Conservation (phyloP, 495 filamentous ascomycete species). For the Lentithecium fluviatile region DNA sequence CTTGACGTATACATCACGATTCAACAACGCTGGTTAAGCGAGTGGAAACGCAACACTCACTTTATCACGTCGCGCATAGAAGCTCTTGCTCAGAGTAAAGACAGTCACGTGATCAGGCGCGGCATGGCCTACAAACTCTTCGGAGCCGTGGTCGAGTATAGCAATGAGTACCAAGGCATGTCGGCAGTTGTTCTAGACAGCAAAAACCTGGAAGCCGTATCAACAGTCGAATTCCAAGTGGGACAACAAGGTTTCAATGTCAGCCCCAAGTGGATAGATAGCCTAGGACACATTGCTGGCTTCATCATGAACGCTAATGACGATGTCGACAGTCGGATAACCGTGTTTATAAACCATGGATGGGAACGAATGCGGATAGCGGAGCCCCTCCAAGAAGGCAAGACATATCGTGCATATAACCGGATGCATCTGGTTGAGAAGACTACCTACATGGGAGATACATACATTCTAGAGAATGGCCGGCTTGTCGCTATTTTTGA, state of each 20-base stretch:
- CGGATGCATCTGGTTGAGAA: slow-evolving; percentile 55
- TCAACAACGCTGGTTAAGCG: too few relatives aligned
- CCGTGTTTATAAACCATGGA: slow-evolving; percentile 77
- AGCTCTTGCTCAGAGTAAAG: slow-evolving; percentile 42
- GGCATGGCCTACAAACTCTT: slow-evolving; percentile 80
- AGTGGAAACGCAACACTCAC: slow-evolving; percentile 52
- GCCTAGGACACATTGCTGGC: slow-evolving; percentile 48
- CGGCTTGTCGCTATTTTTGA: slow-evolving; percentile 29
- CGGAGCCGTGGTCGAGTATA: slow-evolving; percentile 66
- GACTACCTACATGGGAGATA: slow-evolving; percentile 53
- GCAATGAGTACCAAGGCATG: slow-evolving; percentile 66
- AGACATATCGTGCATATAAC: slow-evolving; percentile 71
- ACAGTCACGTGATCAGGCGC: slow-evolving; percentile 50
- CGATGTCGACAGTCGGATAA: slow-evolving; percentile 63
- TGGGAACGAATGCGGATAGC: slow-evolving; percentile 72
- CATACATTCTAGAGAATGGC: slow-evolving; percentile 51
- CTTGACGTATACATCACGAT: too few relatives aligned
- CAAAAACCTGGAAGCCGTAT: slow-evolving; percentile 67
- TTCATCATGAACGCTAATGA: slow-evolving; percentile 81
- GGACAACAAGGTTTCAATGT: too few relatives aligned
- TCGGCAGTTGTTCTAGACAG: slow-evolving; percentile 75
- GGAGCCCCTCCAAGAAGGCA: slow-evolving; percentile 59
- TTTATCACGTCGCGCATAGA: slow-evolving; percentile 50
- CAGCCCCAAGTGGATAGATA: slow-evolving; percentile 34
- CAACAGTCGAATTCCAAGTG: slow-evolving; percentile 53